Conservation (phyloP, 2,329 filamentous ascomycete species). For the Xylariaceae sp. region DNA sequence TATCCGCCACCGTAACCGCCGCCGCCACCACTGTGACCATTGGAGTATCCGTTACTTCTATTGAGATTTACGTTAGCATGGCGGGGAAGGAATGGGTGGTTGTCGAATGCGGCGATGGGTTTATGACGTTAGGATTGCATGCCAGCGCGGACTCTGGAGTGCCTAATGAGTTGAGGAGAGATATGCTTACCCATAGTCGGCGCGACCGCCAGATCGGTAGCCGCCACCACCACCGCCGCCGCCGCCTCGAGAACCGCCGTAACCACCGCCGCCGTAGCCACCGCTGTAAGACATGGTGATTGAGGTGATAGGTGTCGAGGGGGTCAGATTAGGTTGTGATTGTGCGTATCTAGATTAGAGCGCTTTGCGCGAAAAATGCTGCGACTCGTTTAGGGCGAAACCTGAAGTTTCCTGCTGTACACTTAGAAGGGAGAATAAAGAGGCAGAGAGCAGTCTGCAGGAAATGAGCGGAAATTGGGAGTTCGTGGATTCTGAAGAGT, state of each 20-base stretch:
- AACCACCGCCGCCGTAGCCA: conserved; percentile 24
- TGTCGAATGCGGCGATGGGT: background rate
- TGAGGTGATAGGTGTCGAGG: conserved; percentile 12
- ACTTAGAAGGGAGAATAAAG: conserved; percentile 10
- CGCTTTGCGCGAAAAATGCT: conserved; percentile 19
- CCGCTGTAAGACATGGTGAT: conserved; percentile 65
- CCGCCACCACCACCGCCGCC: conserved; percentile 20
- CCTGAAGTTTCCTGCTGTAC: conserved; percentile 1
- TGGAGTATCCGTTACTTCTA: conserved; percentile 44
- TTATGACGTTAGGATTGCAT: background rate
- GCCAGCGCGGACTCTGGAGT: background rate
- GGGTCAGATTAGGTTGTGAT: conserved; percentile 4
- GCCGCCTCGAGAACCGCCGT: conserved; percentile 30
- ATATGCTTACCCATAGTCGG: conserved; percentile 30
- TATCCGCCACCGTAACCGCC: conserved; percentile 44
- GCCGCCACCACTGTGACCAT: conserved; percentile 42
- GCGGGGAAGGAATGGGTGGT: no score
- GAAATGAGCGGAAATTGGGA: conserved; percentile 23
- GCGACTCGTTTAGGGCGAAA: conserved; percentile 6
- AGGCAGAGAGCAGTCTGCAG: conserved; percentile 16
- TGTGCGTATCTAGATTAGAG: conserved; percentile 2
- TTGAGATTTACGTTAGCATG: conserved; percentile 23
- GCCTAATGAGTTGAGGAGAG: conserved; percentile 1
- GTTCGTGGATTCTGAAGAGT: conserved; percentile 6
- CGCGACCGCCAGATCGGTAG: conserved; percentile 31